Evolutionary conservation across 768 basidiomycete species (phyloP).

Genomic region (Suillus tomentosus): DNA sequence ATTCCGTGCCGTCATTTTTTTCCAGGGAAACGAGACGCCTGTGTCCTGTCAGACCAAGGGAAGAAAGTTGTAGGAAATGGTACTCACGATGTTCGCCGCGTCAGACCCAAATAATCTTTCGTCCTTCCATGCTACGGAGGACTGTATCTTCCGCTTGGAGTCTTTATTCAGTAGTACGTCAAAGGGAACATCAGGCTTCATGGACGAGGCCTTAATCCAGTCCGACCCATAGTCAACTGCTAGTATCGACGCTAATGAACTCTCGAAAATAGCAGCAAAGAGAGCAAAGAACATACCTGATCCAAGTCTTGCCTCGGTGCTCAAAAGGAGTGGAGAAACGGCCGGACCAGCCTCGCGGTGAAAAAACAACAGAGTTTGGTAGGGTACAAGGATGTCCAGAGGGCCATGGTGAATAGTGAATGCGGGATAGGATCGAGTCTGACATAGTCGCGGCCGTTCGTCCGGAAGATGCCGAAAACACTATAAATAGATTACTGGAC

Average conservation of each 20-base stretch:
- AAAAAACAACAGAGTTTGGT: too few relatives aligned
- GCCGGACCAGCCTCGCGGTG: too few relatives aligned
- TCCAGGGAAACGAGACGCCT: constrained; percentile 94
- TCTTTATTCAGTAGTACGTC: constrained; percentile 97
- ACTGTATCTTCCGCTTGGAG: constrained; percentile 93
- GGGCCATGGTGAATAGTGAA: too few relatives aligned
- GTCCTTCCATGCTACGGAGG: constrained; percentile 89
- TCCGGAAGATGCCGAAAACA: too few relatives aligned
- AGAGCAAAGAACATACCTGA: neutral
- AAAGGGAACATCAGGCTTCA: constrained; percentile 93
- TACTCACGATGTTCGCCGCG: constrained; percentile 82
- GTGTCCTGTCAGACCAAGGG: constrained; percentile 12
- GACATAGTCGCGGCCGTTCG: too few relatives aligned
- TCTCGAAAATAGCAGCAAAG: constrained; percentile 25
- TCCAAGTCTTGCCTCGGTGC: too few relatives aligned
- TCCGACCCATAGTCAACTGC: constrained; percentile 99
- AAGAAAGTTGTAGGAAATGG: neutral
- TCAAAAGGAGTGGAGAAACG: too few relatives aligned
- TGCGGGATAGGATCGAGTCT: too few relatives aligned
- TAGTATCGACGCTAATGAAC: constrained; percentile 75
- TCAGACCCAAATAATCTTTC: constrained; percentile 90
- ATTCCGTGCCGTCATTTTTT: constrained; percentile 67
- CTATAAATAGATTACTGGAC: too few relatives aligned
- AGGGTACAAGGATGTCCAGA: too few relatives aligned
- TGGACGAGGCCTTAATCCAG: constrained; percentile 94